These are phyloP conservation scores for Pseudogymnoascus sp. DNA, from an alignment of 2,329 filamentous ascomycete genomes.

Conservation along the genomic window DNA sequence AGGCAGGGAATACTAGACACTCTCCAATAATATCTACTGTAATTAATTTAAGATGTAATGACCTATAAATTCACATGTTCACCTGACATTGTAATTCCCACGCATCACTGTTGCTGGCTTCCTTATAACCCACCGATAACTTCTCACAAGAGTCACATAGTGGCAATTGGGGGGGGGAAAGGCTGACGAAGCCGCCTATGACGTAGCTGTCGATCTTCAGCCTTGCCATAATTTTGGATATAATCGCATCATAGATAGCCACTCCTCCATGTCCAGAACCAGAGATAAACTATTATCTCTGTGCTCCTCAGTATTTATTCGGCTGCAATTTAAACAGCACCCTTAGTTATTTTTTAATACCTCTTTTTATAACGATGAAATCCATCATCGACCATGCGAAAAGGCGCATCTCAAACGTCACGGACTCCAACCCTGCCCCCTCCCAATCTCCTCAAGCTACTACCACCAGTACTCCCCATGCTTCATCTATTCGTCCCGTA, in stretches of 20 bases:
- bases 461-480: slow-evolving; percentile 11
- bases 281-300: background rate
- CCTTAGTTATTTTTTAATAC: background rate
- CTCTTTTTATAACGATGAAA: slow-evolving; percentile 25
- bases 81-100: background rate
- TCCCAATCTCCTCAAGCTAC: background rate
- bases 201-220: background rate
- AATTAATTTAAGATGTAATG: background rate
- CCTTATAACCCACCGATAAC: background rate
- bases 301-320: background rate
- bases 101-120: background rate
- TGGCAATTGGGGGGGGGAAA: background rate
- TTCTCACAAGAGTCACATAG: background rate
- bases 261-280: background rate
- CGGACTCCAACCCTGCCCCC: slow-evolving; percentile 12
- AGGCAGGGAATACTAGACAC: background rate
- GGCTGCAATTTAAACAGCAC: background rate
- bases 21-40: background rate
- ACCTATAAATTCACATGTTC: background rate
- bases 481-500: slow-evolving; percentile 27
- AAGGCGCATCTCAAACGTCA: slow-evolving; percentile 23
- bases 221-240: background rate
- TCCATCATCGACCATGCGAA: slow-evolving; percentile 34
- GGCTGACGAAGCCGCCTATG: background rate
- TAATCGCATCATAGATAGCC: background rate